Evolutionary conservation across 345 rosid genomes (phyloP).

Genomic region (Ailanthus altissimus): DNA sequence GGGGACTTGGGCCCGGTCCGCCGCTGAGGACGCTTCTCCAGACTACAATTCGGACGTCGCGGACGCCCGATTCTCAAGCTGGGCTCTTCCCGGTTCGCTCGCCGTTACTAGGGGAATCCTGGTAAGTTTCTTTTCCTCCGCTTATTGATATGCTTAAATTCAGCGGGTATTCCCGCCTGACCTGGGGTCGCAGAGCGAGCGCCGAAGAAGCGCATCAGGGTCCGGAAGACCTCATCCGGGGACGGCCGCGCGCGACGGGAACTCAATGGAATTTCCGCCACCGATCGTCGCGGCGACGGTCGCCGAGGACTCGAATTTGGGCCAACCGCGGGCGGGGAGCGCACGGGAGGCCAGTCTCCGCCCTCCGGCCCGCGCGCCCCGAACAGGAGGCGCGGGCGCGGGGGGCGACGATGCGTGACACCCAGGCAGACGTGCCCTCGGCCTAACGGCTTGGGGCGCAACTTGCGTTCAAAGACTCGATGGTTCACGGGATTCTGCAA

Average conservation of each 20-base stretch:
- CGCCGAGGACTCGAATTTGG: neutral
- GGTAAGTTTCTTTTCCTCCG: constrained; percentile 25
- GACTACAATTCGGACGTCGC: neutral
- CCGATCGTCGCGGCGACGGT: neutral
- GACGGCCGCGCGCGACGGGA: neutral
- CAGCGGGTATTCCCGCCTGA: constrained; percentile 31
- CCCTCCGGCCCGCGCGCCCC: neutral
- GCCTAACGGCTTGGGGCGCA: constrained; percentile 8
- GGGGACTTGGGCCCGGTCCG: constrained; percentile 5
- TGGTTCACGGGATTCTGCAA: constrained; percentile 17
- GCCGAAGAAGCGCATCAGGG: neutral
- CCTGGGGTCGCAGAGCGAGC: constrained; percentile 20
- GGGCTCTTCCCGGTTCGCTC: constrained; percentile 35
- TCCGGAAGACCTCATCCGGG: neutral
- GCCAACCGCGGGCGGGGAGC: neutral
- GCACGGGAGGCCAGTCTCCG: neutral
- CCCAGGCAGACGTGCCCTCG: constrained; percentile 27
- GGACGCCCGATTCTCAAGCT: constrained; percentile 17
- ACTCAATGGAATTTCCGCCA: neutral
- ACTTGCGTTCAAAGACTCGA: constrained; percentile 25
- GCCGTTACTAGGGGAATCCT: constrained; percentile 38
- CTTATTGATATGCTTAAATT: constrained; percentile 31
- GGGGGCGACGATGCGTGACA: constrained; percentile 20
- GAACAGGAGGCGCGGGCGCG: neutral
- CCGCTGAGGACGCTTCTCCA: constrained; percentile 13